Base-by-base conservation (phyloP, 2,329 filamentous ascomycete species). In the Fusarium succisae region DNA sequence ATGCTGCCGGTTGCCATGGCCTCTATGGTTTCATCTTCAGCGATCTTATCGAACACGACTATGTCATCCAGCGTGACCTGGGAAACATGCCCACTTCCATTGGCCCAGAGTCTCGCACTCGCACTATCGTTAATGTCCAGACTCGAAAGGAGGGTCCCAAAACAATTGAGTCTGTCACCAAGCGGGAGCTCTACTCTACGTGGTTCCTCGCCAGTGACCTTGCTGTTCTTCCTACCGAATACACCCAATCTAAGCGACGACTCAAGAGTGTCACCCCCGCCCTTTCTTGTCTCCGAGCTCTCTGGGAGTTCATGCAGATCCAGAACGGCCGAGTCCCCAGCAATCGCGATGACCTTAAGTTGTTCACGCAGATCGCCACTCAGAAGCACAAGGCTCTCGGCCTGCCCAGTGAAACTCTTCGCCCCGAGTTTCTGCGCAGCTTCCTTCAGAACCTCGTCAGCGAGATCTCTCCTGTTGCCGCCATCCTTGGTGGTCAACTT, bases 11-110 rank as follows among this genome's bases (percentile, higher is more conserved):
- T 57, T 90, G 93, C 6, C 94, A 98, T 80, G 96, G 96, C 55
- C 89, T 98, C 81, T 98, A 97, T 81, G 96, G 96, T 63, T 99
- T 94, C 84, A 93, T 98, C 75, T 99, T 99, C 81, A 93, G 93
- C 66, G 96, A 99, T 81, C 88, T 99, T 28, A 94, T 98, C 76
- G 89, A 92, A 78, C 96, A 99, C 82, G 92, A 95, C 78, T 99
- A 94, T 80, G 91, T 96, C 69, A 92, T 99, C 70, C 92, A 97
- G 84, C 92, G 96, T 65, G 91, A 94, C 70, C 91, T 92, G 72
- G 91, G 93, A 66, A 98, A 98, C 79, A 85, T 93, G 18, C 80
- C 89, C 26, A 92, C 91, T 2, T 82, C 87, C 45, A 71, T 86
- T 14, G 87, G 87, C 54, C 84, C 88, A 9, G 96, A 99, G 81